Conservation (phyloP, 495 filamentous ascomycete species). For the Sordaria brevicollis region DNA sequence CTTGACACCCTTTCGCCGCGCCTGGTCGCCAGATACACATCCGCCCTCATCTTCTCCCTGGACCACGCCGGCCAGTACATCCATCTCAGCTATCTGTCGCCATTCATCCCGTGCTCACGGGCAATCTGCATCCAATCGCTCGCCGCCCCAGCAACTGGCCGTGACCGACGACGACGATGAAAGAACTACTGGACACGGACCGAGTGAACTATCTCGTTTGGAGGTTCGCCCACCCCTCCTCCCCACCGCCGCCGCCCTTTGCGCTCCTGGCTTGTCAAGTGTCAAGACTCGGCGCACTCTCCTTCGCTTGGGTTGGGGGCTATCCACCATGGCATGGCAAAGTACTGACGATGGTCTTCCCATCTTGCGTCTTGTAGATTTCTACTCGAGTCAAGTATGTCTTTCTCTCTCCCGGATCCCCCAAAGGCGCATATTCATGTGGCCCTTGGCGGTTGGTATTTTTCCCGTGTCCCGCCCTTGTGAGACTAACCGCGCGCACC, state of each 20-base stretch:
- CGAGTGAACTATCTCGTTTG: conserved; percentile 98
- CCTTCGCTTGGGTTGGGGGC: background rate
- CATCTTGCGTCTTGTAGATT: conserved; percentile 44
- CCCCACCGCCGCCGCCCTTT: conserved; percentile 10
- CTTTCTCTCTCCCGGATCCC: conserved; percentile 7
- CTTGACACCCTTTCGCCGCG: conserved; percentile 8
- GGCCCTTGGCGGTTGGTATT: background rate
- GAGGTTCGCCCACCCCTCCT: conserved; percentile 55
- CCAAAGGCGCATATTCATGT: conserved; percentile 1
- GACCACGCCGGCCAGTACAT: background rate
- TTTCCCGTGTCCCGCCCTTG: conserved; percentile 1
- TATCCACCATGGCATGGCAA: background rate
- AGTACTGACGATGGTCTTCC: background rate
- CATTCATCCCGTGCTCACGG: background rate
- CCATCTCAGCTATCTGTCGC: background rate
- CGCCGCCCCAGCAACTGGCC: conserved; percentile 15
- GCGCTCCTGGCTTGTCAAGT: conserved; percentile 15
- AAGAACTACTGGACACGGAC: conserved; percentile 69
- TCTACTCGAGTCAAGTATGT: conserved; percentile 81
- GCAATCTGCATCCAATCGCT: conserved; percentile 9
- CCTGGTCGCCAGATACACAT: background rate
- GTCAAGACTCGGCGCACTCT: conserved; percentile 4
- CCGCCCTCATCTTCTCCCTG: background rate
- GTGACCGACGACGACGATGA: conserved; percentile 33
- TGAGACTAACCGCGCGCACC: conserved; percentile 24